Evolutionary conservation across 83 land plant species (phyloP), one percentile per base, ranked within the genome.

Genomic region (Picea engelmannii): DNA sequence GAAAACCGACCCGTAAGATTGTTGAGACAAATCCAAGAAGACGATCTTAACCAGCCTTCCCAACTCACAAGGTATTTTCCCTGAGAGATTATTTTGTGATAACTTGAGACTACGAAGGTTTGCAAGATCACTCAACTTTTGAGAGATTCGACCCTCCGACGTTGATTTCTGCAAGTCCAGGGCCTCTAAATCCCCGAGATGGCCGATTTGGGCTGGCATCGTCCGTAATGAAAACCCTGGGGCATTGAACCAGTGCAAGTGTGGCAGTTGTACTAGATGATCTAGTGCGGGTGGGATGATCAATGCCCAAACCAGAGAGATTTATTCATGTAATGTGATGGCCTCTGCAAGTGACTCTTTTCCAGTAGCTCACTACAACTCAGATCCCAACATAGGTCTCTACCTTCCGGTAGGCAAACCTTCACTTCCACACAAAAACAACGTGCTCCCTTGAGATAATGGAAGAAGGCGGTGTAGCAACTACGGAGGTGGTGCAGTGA

Each of bases 21-120:
- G 70, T 93, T 93, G 78, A 0, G 95, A 90, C 13, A 93, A 9
- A 81, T 93, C 92, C 44, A 93, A 58, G 59, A 80, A 89, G 84
- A 84, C 71, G 23, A 93, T 83, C 66, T 83, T 85, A n/a, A 73
- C 73, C 25, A 90, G 86, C 23, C 79, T 84, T 3, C 81, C 88
- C 4, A 94, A 55, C 64, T 82, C 86, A 24, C 66, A 38, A 0
- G 94, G 92, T 20, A 93, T 25, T 4, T 27, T 20, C 10, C 96
- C 94, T 0, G 84, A 42, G 17, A 93, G 76, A 15, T 83, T 86
- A 78, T 93, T 93, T 78, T 84, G 83, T 3, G 92, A 85, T 77
- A 93, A 70, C 21, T 87, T 85, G 15, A 93, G 91, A 16, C 87
- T 86, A 18, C 84, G 76, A 52, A 93, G 91, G 79, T 62, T 87